Percentiles rank a stretch among this genome's conserved stretches.
These are phyloP conservation scores for Dioszegia hungarica DNA, from an alignment of 768 basidiomycete genomes.

Conservation along the genomic window DNA sequence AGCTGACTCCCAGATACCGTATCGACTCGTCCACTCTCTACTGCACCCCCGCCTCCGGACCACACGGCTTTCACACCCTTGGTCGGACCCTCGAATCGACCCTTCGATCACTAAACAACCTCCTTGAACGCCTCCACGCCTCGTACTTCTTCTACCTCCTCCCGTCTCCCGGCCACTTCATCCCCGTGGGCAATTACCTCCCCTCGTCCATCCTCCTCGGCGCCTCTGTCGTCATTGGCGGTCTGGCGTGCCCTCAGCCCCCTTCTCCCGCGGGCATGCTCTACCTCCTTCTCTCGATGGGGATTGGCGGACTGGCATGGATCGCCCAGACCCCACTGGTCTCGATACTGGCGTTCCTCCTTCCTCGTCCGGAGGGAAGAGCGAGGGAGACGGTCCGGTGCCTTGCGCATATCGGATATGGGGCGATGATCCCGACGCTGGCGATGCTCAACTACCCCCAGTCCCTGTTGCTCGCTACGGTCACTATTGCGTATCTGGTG, in stretches of 20 bases:
- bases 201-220: slow-evolving; percentile 82
- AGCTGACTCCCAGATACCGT: slow-evolving; percentile 62
- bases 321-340: slow-evolving; percentile 50
- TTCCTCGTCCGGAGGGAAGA: slow-evolving; percentile 16
- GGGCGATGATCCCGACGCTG: slow-evolving; percentile 76
- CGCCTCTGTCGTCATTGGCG: slow-evolving; percentile 77
- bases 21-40: slow-evolving; percentile 92
- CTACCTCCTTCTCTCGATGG: slow-evolving; percentile 49
- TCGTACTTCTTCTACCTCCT: slow-evolving; percentile 96
- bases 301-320: slow-evolving; percentile 9
- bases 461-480: slow-evolving; percentile 64
- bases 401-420: slow-evolving; percentile 74
- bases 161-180: slow-evolving; percentile 61
- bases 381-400: slow-evolving; percentile 40
- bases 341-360: not conserved
- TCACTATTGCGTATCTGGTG: slow-evolving; percentile 29
- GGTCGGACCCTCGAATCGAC: slow-evolving; percentile 86
- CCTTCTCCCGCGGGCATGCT: slow-evolving; percentile 59
- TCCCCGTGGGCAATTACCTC: slow-evolving; percentile 85
- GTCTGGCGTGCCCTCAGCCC: slow-evolving; percentile 54
- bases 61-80: slow-evolving; percentile 90
- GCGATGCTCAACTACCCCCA: slow-evolving; percentile 91
- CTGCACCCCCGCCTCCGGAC: slow-evolving; percentile 77
- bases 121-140: slow-evolving; percentile 91
- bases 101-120: slow-evolving; percentile 83